phyloP scores from a whole-genome alignment of 805 yeast genomes.

The Kodamaea lidongshanica region DNA sequence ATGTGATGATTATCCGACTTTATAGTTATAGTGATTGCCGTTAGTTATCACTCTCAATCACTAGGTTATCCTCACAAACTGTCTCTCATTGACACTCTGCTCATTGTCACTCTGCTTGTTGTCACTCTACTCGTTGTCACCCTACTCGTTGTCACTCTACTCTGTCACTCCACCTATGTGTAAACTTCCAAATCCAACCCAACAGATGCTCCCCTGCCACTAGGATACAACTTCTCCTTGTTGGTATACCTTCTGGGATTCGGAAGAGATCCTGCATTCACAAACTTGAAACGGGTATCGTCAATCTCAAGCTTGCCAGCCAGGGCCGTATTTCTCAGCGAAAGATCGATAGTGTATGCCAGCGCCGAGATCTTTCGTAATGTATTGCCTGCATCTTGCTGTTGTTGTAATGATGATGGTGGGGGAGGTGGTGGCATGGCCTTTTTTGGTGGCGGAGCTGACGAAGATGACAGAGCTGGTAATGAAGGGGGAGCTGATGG shows the following conservation, averaged over 20 bases:
- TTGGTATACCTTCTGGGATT: constrained; percentile 72
- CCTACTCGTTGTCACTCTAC: no score
- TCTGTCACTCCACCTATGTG: no score
- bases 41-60: no score
- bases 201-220: constrained; percentile 91
- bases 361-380: constrained; percentile 59
- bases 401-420: constrained; percentile 29
- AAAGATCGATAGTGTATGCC: constrained; percentile 54
- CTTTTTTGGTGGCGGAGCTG: constrained; percentile 10
- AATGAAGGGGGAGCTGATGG: constrained; percentile 13
- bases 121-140: no score
- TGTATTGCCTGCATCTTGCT: constrained; percentile 44
- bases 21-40: no score
- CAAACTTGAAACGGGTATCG: constrained; percentile 64
- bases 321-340: constrained; percentile 15
- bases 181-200: constrained; percentile 73
- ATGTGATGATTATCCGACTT: no score
- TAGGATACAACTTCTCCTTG: constrained; percentile 73
- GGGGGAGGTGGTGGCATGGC: constrained; percentile 34
- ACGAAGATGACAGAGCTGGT: constrained; percentile 7
- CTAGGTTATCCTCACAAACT: no score
- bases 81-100: no score
- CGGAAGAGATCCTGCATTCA: constrained; percentile 66
- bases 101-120: no score
- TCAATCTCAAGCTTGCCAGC: constrained; percentile 46